phyloP scores from a whole-genome alignment of 2,329 filamentous ascomycete genomes.

The Exutisphaerella laricina region DNA sequence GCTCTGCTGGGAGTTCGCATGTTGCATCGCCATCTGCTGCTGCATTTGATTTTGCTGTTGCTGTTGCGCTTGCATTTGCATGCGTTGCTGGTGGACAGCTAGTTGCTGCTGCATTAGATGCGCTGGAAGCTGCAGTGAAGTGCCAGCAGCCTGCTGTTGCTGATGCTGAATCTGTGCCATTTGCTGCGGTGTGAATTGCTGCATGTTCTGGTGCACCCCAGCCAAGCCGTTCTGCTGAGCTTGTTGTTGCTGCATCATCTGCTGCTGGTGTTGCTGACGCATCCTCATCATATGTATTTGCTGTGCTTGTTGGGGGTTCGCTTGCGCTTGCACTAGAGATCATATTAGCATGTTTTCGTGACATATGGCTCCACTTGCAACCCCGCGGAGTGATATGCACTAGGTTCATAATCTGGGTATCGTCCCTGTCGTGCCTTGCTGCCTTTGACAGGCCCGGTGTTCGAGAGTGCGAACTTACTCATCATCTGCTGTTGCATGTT shows the following conservation, averaged over 20 bases:
- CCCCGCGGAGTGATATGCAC: too few relatives aligned
- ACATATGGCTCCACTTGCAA: background rate
- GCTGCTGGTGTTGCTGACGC: constrained; percentile 45
- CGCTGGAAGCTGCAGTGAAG: constrained; percentile 20
- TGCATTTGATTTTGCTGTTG: constrained; percentile 39
- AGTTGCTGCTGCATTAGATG: constrained; percentile 36
- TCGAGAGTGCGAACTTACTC: constrained; percentile 31
- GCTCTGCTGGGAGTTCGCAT: constrained; percentile 45
- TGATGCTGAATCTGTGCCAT: constrained; percentile 36
- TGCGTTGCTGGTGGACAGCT: constrained; percentile 34
- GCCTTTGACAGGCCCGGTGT: background rate
- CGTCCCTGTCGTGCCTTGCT: background rate
- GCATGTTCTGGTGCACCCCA: constrained; percentile 22
- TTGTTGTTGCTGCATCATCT: constrained; percentile 36
- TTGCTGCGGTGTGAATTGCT: constrained; percentile 33
- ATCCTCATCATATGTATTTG: constrained; percentile 38
- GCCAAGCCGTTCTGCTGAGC: constrained; percentile 31
- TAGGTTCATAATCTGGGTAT: too few relatives aligned
- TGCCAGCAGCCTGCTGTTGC: constrained; percentile 26
- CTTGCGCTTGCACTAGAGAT: background rate
- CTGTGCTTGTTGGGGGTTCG: constrained; percentile 12
- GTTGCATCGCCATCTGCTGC: constrained; percentile 42
- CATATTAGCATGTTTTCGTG: background rate
- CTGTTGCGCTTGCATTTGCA: constrained; percentile 36
- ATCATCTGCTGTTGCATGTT: constrained; percentile 34